Evolutionary conservation across 139 green algal genomes (phyloP), one percentile per base, ranked within the genome.

Genomic region (Chlamydomonas incerta): DNA sequence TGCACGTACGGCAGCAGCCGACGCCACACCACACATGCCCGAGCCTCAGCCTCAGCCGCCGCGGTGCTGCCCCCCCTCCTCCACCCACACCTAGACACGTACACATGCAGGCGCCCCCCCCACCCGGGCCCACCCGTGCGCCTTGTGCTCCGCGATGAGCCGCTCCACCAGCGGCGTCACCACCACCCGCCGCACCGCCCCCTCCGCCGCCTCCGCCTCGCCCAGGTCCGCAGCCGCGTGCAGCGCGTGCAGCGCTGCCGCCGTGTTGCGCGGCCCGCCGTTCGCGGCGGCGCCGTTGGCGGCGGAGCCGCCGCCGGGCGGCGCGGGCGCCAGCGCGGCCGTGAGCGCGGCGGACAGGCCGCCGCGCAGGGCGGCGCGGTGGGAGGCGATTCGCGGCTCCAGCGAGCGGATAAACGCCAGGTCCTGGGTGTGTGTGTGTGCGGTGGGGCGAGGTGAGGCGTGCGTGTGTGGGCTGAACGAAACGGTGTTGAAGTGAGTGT

Each of bases 221-320:
- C 94, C 94, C 18, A 98, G 75, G 75, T 97, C 91, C 4, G 93
- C 87, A 57, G 96, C 98, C 0, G 94, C 96, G 66, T 95, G 93
- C 80, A 99, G 87, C 90, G 92, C 96, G 85, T 97, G 92, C 37
- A 88, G 87, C 58, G 87, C 74, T 18, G 88, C 85, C 65, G 73
- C 28, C 34, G 58, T 74, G 80, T 31, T 86, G 52, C 33, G 55
- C 17, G 62, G 58, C 14, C 71, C 34, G 31, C 35, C 17, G 46
- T 66, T 11, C n/a, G n/a, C n/a, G 60, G 60, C 23, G 60, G 1
- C 60, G 71, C 10, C 11, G 26, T 6, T 2, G 63, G 55, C 29
- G 28, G 29, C 21, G 98, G 88, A 0, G 94, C 91, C 14, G 81
- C 74, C 14, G 69, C 71, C 34, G 41, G 15, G 67, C 18, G 71